phyloP scores from a whole-genome alignment of 148 eudicot species.

The Camellia sinensis region DNA sequence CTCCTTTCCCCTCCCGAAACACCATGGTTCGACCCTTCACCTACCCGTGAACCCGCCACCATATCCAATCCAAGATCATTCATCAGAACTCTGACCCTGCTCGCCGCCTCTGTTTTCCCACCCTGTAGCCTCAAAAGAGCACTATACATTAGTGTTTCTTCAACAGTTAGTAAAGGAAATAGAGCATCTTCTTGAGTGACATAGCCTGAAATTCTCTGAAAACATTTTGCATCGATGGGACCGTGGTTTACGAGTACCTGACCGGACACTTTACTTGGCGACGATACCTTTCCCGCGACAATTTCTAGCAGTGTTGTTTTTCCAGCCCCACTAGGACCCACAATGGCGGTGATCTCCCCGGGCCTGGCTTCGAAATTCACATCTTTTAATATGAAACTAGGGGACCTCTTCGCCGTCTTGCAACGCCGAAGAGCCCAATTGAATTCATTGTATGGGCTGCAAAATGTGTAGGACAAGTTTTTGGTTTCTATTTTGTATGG shows the following conservation, averaged over 20 bases:
- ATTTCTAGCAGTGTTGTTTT: slow-evolving; percentile 82
- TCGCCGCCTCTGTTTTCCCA: slow-evolving; percentile 35
- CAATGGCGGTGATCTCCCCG: slow-evolving; percentile 82
- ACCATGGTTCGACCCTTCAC: slow-evolving; percentile 60
- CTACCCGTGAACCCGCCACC: slow-evolving; percentile 53
- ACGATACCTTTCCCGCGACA: slow-evolving; percentile 54
- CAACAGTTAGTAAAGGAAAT: slow-evolving; percentile 81
- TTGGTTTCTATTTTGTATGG: slow-evolving; percentile 51
- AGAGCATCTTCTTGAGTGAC: slow-evolving; percentile 84
- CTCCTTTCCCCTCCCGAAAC: slow-evolving; percentile 94
- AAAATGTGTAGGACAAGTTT: slow-evolving; percentile 41
- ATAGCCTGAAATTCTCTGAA: slow-evolving; percentile 63
- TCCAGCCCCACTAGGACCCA: slow-evolving; percentile 97
- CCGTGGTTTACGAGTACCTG: slow-evolving; percentile 49
- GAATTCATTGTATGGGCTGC: slow-evolving; percentile 27
- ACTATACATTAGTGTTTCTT: slow-evolving; percentile 85
- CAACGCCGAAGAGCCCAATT: slow-evolving; percentile 17
- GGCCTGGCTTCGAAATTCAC: slow-evolving; percentile 75
- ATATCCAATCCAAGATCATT: slow-evolving; percentile 69
- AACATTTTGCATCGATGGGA: slow-evolving; percentile 38
- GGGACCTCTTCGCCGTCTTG: slow-evolving; percentile 19
- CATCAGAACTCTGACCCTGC: slow-evolving; percentile 52
- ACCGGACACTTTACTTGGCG: slow-evolving; percentile 45
- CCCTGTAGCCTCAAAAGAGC: slow-evolving; percentile 65
- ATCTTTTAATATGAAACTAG: slow-evolving; percentile 52